These are phyloP conservation scores for Paracoccidioides lutzii DNA, from an alignment of 2,329 filamentous ascomycete genomes.

Conservation along the genomic window DNA sequence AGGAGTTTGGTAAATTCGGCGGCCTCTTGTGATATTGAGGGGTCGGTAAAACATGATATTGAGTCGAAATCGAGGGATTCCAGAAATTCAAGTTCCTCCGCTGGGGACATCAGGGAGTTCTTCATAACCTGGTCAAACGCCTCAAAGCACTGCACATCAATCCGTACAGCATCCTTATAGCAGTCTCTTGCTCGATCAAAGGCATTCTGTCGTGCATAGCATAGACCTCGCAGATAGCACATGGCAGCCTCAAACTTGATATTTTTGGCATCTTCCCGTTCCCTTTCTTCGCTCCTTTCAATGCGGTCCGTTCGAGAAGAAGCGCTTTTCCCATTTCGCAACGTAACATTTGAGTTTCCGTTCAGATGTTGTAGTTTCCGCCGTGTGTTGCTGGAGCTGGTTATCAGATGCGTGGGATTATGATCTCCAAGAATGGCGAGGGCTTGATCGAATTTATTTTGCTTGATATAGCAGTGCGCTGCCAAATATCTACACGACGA, in stretches of 20 bases:
- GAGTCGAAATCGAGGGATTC: slow-evolving; percentile 83
- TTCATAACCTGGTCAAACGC: slow-evolving; percentile 97
- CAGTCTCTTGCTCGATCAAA: slow-evolving; percentile 96
- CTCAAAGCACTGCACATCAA: slow-evolving; percentile 96
- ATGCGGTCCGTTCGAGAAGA: slow-evolving; percentile 37
- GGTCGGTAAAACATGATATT: slow-evolving; percentile 53
- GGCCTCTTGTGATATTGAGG: slow-evolving; percentile 64
- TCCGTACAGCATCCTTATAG: slow-evolving; percentile 92
- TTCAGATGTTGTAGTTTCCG: slow-evolving; percentile 60
- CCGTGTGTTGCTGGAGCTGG: slow-evolving; percentile 47
- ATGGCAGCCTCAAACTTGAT: slow-evolving; percentile 89
- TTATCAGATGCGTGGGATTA: slow-evolving; percentile 80
- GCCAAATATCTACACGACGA: slow-evolving; percentile 85
- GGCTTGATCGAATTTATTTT: slow-evolving; percentile 79
- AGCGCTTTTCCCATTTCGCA: slow-evolving; percentile 34
- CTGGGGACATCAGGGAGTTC: slow-evolving; percentile 79
- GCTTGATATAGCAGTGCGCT: slow-evolving; percentile 87
- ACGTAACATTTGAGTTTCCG: slow-evolving; percentile 39
- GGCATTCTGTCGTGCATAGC: slow-evolving; percentile 92
- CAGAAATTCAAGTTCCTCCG: slow-evolving; percentile 81
- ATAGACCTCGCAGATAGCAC: slow-evolving; percentile 88
- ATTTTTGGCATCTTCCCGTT: slow-evolving; percentile 57
- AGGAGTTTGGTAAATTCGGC: slow-evolving; percentile 91
- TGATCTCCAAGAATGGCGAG: slow-evolving; percentile 76
- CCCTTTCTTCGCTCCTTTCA: slow-evolving; percentile 48